Evolutionary conservation across 1,139 yeast species (phyloP).

Genomic region (Saccharomyces hybrid): DNA sequence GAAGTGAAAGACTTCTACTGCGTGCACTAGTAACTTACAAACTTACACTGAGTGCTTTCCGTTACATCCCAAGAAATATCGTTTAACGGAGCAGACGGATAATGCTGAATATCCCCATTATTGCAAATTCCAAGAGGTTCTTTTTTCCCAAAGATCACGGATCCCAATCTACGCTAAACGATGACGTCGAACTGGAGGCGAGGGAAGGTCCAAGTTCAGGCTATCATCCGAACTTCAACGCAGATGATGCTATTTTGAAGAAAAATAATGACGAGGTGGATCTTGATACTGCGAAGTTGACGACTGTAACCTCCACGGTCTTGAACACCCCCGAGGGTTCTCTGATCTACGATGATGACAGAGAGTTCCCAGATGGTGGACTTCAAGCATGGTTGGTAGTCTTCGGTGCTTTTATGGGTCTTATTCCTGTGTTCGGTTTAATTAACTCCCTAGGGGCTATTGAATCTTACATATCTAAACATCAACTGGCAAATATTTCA

Average conservation of each 20-base stretch:
- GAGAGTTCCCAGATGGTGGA: constrained; percentile 31
- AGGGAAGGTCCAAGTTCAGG: constrained; percentile 11
- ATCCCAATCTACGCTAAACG: neutral
- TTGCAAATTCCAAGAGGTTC: neutral
- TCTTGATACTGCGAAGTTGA: constrained; percentile 1
- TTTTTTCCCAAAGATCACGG: neutral
- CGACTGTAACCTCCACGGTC: constrained; percentile 3
- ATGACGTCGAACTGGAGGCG: constrained; percentile 4
- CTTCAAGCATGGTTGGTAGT: constrained; percentile 43
- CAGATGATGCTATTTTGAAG: constrained; percentile 6
- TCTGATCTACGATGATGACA: constrained; percentile 11
- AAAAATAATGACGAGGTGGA: constrained; percentile 7
- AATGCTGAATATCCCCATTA: neutral
- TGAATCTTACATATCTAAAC: constrained; percentile 52
- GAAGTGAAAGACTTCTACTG: too few relatives aligned
- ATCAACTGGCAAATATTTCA: constrained; percentile 45
- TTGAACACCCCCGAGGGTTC: constrained; percentile 5
- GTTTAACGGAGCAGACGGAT: neutral
- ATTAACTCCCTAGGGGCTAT: constrained; percentile 65
- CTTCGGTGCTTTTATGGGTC: constrained; percentile 57
- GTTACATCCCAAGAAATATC: too few relatives aligned
- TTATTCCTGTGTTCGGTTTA: constrained; percentile 56
- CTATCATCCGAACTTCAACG: constrained; percentile 7
- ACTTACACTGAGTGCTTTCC: neutral
- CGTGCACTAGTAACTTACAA: too few relatives aligned